Evolutionary conservation across 495 filamentous ascomycete genomes (phyloP).

Genomic region (Podospora conica): DNA sequence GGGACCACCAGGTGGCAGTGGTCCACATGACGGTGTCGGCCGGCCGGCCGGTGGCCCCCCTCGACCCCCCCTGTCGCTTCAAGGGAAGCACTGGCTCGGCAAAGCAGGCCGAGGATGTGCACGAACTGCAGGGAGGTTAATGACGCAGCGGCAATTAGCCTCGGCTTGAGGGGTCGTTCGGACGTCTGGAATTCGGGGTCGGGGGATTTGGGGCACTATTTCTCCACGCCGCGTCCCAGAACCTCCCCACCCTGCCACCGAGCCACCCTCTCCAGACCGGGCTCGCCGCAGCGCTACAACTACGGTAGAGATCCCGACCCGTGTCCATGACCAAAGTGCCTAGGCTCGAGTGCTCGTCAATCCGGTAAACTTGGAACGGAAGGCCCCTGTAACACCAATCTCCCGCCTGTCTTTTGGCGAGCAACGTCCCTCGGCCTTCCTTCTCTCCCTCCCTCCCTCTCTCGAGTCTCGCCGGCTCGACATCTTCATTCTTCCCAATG

Average conservation of each 20-base stretch:
- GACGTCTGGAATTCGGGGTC: constrained; percentile 13
- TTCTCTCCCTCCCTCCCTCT: background rate
- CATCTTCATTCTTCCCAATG: constrained; percentile 17
- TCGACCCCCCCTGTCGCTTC: background rate
- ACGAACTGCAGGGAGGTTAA: constrained; percentile 13
- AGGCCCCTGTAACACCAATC: constrained; percentile 16
- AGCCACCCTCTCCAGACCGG: background rate
- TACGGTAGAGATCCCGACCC: background rate
- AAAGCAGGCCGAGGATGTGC: constrained; percentile 1
- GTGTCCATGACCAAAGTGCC: constrained; percentile 9
- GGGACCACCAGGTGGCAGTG: background rate
- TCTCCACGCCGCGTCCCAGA: background rate
- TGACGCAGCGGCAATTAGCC: constrained; percentile 25
- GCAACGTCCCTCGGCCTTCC: background rate
- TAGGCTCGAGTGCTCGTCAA: constrained; percentile 16
- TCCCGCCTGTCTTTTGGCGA: constrained; percentile 17
- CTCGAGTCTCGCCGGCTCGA: background rate
- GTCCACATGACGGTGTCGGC: background rate
- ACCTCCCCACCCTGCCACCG: background rate
- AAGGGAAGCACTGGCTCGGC: constrained; percentile 18
- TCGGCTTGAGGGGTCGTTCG: constrained; percentile 28
- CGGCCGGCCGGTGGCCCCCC: background rate
- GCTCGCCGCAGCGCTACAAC: background rate
- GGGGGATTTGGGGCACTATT: background rate
- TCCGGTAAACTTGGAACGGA: constrained; percentile 5